Base-by-base conservation (phyloP, 176 grass and related monocot species). In the Thinopyrum elongatum region DNA sequence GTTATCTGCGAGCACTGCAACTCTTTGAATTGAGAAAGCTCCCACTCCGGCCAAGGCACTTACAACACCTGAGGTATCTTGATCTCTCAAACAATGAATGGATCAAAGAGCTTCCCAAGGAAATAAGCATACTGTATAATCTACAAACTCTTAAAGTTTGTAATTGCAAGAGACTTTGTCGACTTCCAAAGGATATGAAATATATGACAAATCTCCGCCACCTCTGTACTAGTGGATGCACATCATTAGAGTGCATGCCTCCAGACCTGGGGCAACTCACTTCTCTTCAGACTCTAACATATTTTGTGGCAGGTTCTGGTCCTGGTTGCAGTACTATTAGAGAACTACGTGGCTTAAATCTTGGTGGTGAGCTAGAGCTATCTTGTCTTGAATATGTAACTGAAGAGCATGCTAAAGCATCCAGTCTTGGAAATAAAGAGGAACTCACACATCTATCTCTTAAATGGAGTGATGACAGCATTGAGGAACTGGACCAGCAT, bases 11-110 rank as follows among this genome's bases (percentile, higher is more conserved):
- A 69, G 83, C 63, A 30, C 9, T 85, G 21, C 3, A 66, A 15
- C 2, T 39, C n/a, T 11, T 0, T 65, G 0, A 0, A 22, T 0
- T 0, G 1, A 3, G 0, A 42, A 4, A 30, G 2, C 21, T 30
- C 16, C 19, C 35, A 49, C 27, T 49, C 1, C 13, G 0, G 0
- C 25, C 15, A 44, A 63, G 23, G 1, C 10, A 64, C 1, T 57
- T 85, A 26, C 25, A 61, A 0, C 67, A 80, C 68, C 22, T 80
- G 19, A 73, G 65, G 4, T 73, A 87, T 51, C 55, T 87, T 34
- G 17, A 74, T 80, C 28, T 87, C 3, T 74, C 85, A 38, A 0
- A 1, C 2, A 72, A n/a, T 14, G 1, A 0, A 0, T 0, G 0
- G 0, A 7, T 80, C 3, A 14, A 14, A 21, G 21, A 61, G 12